Base-by-base conservation (phyloP, 164 flowering plant genomes). In the Vitis amurensis region DNA sequence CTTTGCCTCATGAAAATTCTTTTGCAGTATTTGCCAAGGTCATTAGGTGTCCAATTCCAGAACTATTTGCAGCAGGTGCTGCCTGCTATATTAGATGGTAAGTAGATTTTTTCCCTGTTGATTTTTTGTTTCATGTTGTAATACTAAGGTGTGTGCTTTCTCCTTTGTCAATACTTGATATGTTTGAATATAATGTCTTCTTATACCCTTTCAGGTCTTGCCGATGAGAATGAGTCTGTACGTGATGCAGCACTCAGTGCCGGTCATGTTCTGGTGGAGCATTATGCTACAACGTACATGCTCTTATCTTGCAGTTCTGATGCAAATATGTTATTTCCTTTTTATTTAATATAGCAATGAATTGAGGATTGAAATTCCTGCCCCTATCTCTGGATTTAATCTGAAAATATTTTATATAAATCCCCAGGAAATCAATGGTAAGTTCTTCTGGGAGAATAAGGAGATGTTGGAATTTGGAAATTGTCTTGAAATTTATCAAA, bases 181-280 rank as follows among this genome's bases (percentile, higher is more conserved):
- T 48, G 12, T 63, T 59, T 55, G n/a, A 30, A 16, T 49, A 15
- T 51, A 53, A 11, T 72, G 30, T 56, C 3, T 15, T 8, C 29
- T 70, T 57, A 14, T 30, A 1, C 52, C 71, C 50, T 59, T 75
- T 10, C 78, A 95, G 99, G 99, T 51, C 97, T 95, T 78, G 98
- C 99, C 8, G 99, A 95, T 84, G 99, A 95, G 85, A 95, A 95
- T 84, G 99, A 95, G 68, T 95, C 99, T 74, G 99, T 95, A 50
- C 98, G 99, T 72, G 99, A 95, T 69, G 99, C 99, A 7, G 99
- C 99, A 49, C 87, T 95, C 50, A 86, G 98, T 84, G 96, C 98
- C 76, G 99, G 99, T 53, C 99, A 93, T 88, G 92, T 95, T 66
- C 78, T 95, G 59, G 99, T 95, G 71, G 99, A 95, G 79, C 97